A percentile compares a stretch with the other conserved stretches of the same genome.
These are phyloP conservation scores for Vaccinium myrtillus DNA, from an alignment of 148 eudicot species.

Conservation along the genomic window DNA sequence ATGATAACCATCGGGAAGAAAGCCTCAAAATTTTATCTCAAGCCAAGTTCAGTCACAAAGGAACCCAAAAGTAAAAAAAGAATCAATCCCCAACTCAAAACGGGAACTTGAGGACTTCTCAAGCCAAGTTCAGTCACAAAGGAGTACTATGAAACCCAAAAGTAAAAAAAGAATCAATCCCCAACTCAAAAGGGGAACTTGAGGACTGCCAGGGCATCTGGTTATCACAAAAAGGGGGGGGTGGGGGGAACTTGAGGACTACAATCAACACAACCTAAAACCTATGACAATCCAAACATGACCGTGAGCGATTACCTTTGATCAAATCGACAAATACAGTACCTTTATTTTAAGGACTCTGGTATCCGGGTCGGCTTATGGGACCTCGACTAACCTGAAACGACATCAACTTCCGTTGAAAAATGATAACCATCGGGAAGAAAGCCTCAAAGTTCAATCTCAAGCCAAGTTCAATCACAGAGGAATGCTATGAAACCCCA, in stretches of 20 bases:
- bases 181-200: no score
- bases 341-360: no score
- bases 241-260: background rate
- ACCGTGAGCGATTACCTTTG: background rate
- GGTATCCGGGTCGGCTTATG: no score
- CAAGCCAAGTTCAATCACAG: background rate
- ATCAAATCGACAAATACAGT: conserved; percentile 1
- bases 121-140: background rate
- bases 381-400: no score
- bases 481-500: background rate
- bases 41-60: background rate
- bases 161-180: background rate
- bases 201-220: no score
- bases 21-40: background rate
- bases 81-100: background rate
- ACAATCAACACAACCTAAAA: background rate
- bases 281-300: background rate
- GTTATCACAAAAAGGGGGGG: no score
- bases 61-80: background rate
- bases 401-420: no score
- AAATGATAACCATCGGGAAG: background rate
- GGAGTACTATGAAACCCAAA: background rate
- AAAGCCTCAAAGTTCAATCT: background rate
- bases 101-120: background rate
- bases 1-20: background rate